phyloP scores from a whole-genome alignment of 768 basidiomycete species.

The Xerocomellus chrysenteron region DNA sequence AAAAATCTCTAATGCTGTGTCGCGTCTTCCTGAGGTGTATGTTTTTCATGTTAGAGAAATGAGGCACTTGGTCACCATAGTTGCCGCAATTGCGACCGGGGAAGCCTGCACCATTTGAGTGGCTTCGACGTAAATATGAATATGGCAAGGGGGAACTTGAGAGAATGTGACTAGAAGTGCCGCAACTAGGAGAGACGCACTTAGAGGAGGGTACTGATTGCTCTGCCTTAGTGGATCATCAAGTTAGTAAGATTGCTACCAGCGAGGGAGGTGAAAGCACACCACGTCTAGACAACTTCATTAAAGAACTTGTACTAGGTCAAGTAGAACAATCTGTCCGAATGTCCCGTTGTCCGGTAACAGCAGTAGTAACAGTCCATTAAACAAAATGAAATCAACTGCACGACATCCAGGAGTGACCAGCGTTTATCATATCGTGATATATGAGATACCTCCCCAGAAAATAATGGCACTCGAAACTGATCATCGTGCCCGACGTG shows the following conservation, averaged over 20 bases:
- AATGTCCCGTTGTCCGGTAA: neutral
- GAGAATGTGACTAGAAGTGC: neutral
- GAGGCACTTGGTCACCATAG: constrained; percentile 3
- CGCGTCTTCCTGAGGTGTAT: constrained; percentile 1
- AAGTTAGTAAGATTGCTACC: constrained; percentile 2
- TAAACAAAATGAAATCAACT: neutral
- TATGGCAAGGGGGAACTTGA: neutral
- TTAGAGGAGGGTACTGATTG: neutral
- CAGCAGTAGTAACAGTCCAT: neutral
- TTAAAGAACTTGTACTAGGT: neutral
- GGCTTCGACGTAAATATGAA: neutral
- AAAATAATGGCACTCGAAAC: neutral
- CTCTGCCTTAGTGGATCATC: neutral
- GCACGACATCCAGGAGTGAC: neutral
- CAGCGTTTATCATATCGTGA: neutral
- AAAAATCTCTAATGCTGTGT: constrained; percentile 27
- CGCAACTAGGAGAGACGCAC: neutral
- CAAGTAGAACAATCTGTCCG: neutral
- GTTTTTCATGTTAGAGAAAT: constrained; percentile 12
- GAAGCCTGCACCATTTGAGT: neutral
- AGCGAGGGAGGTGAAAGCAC: constrained; percentile 1
- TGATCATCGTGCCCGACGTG: constrained; percentile 7
- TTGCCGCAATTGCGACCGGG: neutral
- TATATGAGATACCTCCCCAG: neutral
- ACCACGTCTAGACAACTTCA: constrained; percentile 4